A percentile compares a stretch with the other conserved stretches of the same genome.
Evolutionary conservation across 2,329 filamentous ascomycete genomes (phyloP).

Genomic region (Clonostachys solani): DNA sequence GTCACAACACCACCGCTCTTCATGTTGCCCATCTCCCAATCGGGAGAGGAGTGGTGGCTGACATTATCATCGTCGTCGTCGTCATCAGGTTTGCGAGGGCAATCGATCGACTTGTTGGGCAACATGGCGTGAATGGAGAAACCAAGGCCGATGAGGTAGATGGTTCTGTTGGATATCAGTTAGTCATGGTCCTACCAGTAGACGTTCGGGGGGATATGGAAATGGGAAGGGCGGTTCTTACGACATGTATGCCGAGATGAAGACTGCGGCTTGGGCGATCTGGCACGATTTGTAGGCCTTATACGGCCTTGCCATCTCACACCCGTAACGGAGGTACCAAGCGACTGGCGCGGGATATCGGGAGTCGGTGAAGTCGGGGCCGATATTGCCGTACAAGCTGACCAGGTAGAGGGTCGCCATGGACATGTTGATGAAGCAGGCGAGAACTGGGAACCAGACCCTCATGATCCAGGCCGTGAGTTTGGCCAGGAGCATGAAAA

Average conservation of each 20-base stretch:
- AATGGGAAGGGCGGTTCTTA: conserved; percentile 34
- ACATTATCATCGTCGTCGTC: conserved; percentile 22
- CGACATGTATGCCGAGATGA: conserved; percentile 62
- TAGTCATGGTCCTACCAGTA: not conserved
- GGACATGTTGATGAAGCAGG: conserved; percentile 49
- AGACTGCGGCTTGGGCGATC: conserved; percentile 65
- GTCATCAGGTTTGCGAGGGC: conserved; percentile 21
- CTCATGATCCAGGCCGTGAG: conserved; percentile 66
- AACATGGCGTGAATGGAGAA: conserved; percentile 55
- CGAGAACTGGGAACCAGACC: conserved; percentile 64
- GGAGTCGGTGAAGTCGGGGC: conserved; percentile 67
- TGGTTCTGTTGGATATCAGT: conserved; percentile 32
- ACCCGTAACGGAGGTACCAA: conserved; percentile 74
- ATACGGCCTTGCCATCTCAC: conserved; percentile 52
- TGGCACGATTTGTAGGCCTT: conserved; percentile 55
- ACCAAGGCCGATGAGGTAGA: conserved; percentile 56
- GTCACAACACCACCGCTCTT: conserved; percentile 7
- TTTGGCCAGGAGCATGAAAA: conserved; percentile 73
- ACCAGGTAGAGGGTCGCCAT: conserved; percentile 60
- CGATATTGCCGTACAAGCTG: conserved; percentile 67
- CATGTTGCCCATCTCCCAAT: conserved; percentile 56
- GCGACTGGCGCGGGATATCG: conserved; percentile 56
- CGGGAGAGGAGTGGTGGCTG: not conserved
- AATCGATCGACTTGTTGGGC: conserved; percentile 50
- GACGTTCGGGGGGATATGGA: not conserved